Base-by-base conservation (phyloP, 169 alveolate genomes). In the Ophryocystis elektroscirrha region DNA sequence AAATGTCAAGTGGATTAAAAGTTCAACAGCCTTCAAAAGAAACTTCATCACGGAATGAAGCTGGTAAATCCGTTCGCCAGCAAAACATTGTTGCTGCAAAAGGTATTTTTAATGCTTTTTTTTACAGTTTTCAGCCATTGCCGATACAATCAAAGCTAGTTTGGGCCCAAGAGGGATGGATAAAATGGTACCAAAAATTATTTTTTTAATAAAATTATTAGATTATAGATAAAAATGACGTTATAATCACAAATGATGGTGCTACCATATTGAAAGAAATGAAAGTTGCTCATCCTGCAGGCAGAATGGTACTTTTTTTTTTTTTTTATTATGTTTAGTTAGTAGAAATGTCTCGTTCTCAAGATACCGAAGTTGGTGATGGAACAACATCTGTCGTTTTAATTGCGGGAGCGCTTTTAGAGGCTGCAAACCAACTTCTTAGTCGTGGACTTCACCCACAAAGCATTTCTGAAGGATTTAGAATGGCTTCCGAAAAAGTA, bases 151-250 rank as follows among this genome's bases (percentile, higher is more conserved):
- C 27, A 81, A 97, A 60, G 91, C 99, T 5, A 78, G 95, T 45
- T 65, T 93, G 43, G 99, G 99, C n/a, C 98, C 99, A 3, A 78
- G 89, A 16, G 72, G 99, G 26, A 93, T 93, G 99, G 99, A 93
- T 73, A 93, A 93, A 73, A 89, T 93, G 99, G 63, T 61, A 6
- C 5, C 61, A 3, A 19, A 19, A 29, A 1, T 2, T 20, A 12
- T 41, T 18, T 16, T 18, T 45, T 18, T 18, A 45, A 23, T 16
- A 20, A 22, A 2, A 3, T 18, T 28, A 45, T 2, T 2, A 22
- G 20, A 2, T 87, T 56, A 96, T 85, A 52, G 88, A 93, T 15
- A 83, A 80, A 63, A 95, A 95, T 12, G 91, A 88, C 47, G 97
- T 91, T n/a, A 74, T 84, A 23, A 91, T 93, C 37, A 90, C 98